These are phyloP conservation scores for Fusarium palustre DNA, from an alignment of 2,329 filamentous ascomycete genomes.

Conservation along the genomic window DNA sequence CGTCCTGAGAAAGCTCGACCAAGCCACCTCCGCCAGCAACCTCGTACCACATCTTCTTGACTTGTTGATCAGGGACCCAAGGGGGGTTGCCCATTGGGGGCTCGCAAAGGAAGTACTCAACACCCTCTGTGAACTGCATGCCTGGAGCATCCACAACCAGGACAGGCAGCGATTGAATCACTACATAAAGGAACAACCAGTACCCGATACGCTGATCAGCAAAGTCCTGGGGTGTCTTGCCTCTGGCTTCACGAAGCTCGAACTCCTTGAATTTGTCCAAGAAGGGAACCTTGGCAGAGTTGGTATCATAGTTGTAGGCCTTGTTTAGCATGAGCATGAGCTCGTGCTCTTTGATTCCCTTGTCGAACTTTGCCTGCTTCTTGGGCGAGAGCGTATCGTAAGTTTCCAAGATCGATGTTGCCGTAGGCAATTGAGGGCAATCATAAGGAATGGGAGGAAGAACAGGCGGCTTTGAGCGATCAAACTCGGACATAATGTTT, in stretches of 20 bases:
- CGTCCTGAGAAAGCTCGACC: constrained; percentile 70
- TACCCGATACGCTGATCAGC: constrained; percentile 78
- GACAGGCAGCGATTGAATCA: constrained; percentile 82
- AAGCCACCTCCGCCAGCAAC: constrained; percentile 72
- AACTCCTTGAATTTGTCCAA: constrained; percentile 77
- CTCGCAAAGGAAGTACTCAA: constrained; percentile 86
- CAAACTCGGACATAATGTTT: constrained; percentile 86
- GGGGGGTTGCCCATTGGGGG: constrained; percentile 78
- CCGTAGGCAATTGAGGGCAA: constrained; percentile 78
- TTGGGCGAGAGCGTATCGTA: constrained; percentile 75
- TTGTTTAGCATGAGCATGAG: constrained; percentile 80
- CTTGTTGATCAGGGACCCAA: constrained; percentile 75
- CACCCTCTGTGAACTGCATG: constrained; percentile 74
- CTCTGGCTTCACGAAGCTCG: constrained; percentile 74
- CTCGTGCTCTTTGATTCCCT: constrained; percentile 82
- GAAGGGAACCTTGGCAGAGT: constrained; percentile 69
- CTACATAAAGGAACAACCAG: constrained; percentile 85
- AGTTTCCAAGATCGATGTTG: constrained; percentile 73
- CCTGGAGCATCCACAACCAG: constrained; percentile 80
- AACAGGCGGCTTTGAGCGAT: constrained; percentile 88
- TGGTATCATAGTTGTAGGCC: constrained; percentile 82
- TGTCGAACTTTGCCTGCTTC: constrained; percentile 78
- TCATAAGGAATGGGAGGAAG: constrained; percentile 93
- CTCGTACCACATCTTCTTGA: constrained; percentile 79
- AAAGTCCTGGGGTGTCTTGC: constrained; percentile 74